Percentiles rank a stretch among this genome's conserved stretches.
Conservation (phyloP, 768 basidiomycete genomes). For the Russula brevipes region DNA sequence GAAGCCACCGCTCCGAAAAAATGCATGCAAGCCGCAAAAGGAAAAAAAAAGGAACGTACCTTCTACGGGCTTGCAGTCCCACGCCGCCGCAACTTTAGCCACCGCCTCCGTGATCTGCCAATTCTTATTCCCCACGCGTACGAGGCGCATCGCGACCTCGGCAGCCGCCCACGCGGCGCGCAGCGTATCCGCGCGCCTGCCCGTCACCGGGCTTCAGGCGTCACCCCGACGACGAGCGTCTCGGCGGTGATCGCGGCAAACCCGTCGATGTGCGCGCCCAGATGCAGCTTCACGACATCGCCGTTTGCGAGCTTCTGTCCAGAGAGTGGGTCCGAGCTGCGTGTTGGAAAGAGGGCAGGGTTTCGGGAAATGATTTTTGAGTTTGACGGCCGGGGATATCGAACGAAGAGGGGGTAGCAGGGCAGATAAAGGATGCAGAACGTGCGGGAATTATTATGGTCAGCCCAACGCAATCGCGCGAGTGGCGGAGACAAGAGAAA, state of each 20-base stretch:
- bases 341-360: constrained; percentile 8
- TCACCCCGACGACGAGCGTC: constrained; percentile 84
- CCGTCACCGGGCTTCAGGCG: constrained; percentile 71
- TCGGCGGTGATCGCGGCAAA: constrained; percentile 92
- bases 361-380: too few relatives aligned
- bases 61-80: constrained; percentile 92
- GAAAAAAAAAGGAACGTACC: constrained; percentile 41
- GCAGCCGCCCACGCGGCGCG: constrained; percentile 93
- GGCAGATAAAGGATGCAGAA: background rate
- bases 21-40: too few relatives aligned
- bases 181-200: constrained; percentile 83
- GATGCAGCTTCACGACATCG: constrained; percentile 93
- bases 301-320: constrained; percentile 66
- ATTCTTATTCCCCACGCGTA: constrained; percentile 93
- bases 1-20: background rate
- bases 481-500: background rate
- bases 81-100: constrained; percentile 59
- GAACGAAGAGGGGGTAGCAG: background rate
- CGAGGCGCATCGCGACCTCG: constrained; percentile 83
- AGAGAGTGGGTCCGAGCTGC: constrained; percentile 70
- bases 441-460: background rate
- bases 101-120: constrained; percentile 91
- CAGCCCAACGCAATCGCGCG: background rate
- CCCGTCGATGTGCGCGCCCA: constrained; percentile 97
- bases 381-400: background rate